Evolutionary conservation across 768 basidiomycete genomes (phyloP), one percentile per base, ranked within the genome.

Genomic region (Coprinellus micaceus): DNA sequence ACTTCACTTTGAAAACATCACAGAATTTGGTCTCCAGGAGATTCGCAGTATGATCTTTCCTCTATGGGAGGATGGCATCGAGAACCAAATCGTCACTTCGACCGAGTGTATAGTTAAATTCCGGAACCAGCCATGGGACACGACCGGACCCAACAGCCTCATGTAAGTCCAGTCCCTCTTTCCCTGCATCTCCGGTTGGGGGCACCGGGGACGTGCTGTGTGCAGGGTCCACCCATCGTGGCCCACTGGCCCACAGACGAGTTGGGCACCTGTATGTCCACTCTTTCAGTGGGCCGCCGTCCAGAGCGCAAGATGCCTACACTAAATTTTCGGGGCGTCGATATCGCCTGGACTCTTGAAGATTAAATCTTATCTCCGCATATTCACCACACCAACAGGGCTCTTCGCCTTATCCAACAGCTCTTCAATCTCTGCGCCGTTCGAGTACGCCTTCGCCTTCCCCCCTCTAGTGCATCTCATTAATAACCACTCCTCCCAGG

Each of bases 11-110:
- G 83, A 85, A 59, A 77, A 80, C 55, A 70, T 80, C 33, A 72
- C 76, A 56, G 67, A 72, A 39, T 69, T 74, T 4, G 83, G 82
- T 1, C 69, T 86, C 47, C 78, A 82, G 33, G 86, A 87, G 60
- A 75, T 91, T 40, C 73, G 81, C 56, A 73, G 78, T 39, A 67
- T 71, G 2, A 75, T 91, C 22, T 74, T 84, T 61, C 79, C 80
- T 13, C 71, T 85, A 65, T 91, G 89, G 89, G 80, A 80, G 22
- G 77, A 81, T n/a, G 88, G 89, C 1, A 69, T 85, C 44, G 78
- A 79, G 40, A 64, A 73, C 19, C 78, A 82, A 58, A 63, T 74
- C 39, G 64, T 75, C 57, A 61, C 67, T 40, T 73, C 76, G 52
- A 66, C 77, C 62, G 69, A 74, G 60, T 88, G 85, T 79, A 78